Conservation (phyloP, 2,329 filamentous ascomycete species). For the Moelleriella libera region DNA sequence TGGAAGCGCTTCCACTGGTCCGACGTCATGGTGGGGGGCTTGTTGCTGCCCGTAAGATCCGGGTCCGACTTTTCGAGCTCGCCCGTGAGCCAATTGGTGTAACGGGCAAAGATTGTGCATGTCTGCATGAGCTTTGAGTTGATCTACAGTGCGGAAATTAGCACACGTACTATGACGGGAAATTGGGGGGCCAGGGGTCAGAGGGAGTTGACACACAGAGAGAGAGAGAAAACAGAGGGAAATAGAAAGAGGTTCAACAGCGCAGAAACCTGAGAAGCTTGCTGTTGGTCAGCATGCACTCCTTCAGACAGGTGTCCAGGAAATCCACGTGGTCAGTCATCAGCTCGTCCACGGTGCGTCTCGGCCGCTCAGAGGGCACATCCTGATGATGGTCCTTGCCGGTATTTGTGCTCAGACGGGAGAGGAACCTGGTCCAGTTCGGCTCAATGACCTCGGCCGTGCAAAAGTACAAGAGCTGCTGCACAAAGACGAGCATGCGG, state of each 20-base stretch:
- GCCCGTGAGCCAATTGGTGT: conserved; percentile 73
- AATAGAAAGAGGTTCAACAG: not conserved
- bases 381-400: conserved; percentile 14
- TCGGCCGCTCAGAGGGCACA: conserved; percentile 7
- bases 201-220: no score
- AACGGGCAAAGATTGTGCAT: conserved; percentile 85
- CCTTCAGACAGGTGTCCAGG: conserved; percentile 90
- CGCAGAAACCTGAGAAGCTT: conserved; percentile 55
- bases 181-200: no score
- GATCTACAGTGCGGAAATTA: conserved; percentile 42
- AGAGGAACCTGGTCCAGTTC: conserved; percentile 91
- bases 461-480: conserved; percentile 93
- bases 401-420: conserved; percentile 55
- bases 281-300: conserved; percentile 97
- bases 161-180: no score
- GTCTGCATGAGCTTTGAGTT: conserved; percentile 95
- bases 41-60: conserved; percentile 50
- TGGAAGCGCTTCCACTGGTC: conserved; percentile 48
- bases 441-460: conserved; percentile 95
- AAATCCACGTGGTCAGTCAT: conserved; percentile 99
- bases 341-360: conserved; percentile 79
- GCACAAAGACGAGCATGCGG: conserved; percentile 92
- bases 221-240: no score
- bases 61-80: conserved; percentile 76
- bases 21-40: conserved; percentile 43